phyloP scores from a whole-genome alignment of 768 basidiomycete species.

The Macrolepiota albuminosa region DNA sequence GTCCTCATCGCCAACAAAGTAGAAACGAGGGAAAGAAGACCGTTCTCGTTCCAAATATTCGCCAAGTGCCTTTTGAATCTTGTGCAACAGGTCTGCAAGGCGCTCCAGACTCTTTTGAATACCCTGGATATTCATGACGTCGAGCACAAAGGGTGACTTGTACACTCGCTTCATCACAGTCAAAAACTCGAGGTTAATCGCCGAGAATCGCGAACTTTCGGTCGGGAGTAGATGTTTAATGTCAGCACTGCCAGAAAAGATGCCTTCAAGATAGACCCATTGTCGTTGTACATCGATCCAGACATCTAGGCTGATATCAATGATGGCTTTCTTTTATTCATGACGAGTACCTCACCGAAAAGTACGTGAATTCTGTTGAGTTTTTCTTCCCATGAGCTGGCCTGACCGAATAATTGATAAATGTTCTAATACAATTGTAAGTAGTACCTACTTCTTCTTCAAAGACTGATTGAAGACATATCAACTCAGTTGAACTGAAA shows the following conservation, averaged over 20 bases:
- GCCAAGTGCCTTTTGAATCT: slow-evolving; percentile 98
- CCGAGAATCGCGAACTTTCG: slow-evolving; percentile 95
- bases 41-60: slow-evolving; percentile 98
- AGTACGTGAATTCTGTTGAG: slow-evolving; percentile 94
- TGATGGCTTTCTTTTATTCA: slow-evolving; percentile 5
- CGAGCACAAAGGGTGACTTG: slow-evolving; percentile 96
- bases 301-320: slow-evolving; percentile 52
- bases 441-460: slow-evolving; percentile 69
- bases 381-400: slow-evolving; percentile 94
- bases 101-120: slow-evolving; percentile 98
- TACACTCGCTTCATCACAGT: slow-evolving; percentile 99
- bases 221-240: slow-evolving; percentile 98
- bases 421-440: background rate
- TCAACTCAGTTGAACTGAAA: background rate
- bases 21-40: slow-evolving; percentile 97
- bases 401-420: slow-evolving; percentile 32
- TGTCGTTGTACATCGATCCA: slow-evolving; percentile 99
- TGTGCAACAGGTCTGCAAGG: slow-evolving; percentile 90
- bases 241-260: slow-evolving; percentile 99
- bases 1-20: slow-evolving; percentile 99
- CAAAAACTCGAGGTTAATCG: slow-evolving; percentile 97
- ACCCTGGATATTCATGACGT: slow-evolving; percentile 93
- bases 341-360: slow-evolving; percentile 58
- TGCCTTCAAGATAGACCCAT: slow-evolving; percentile 99
- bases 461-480: slow-evolving; percentile 49